Evolutionary conservation across 108 stramenopile genomes (phyloP), one percentile per base, ranked within the genome.

Genomic region (Stephanodiscus triporus): DNA sequence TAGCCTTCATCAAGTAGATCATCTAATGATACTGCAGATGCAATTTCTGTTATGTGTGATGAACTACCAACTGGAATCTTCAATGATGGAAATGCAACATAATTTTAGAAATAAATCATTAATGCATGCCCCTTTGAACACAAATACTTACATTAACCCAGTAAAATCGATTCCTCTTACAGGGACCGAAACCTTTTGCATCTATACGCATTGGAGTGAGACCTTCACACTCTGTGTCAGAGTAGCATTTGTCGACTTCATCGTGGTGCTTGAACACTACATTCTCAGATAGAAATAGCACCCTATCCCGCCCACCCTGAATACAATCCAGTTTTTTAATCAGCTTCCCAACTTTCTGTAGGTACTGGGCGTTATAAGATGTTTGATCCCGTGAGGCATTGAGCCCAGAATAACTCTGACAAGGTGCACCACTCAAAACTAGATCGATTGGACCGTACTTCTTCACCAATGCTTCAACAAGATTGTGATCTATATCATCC

Each of bases 261-360:
- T 77, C 70, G 17, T 40, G 36, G 14, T 77, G 51, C 2, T 71
- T 48, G 23, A 77, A 77, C 10, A 77, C 61, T 16, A 77, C 76
- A 77, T 77, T 77, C 43, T 77, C 76, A 1, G 76, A 77, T 9
- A 77, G 48, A 47, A 77, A 77, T 5, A 77, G 20, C 47, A 77
- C 66, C 11, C n/a, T 38, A 19, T 71, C 51, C 24, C 37, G 32
- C 61, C 69, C 69, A 42, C 56, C 29, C 43, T 77, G 76, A 38
- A 77, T 9, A 9, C 19, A 22, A 20, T 77, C 67, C 9, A 77
- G 27, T 43, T 38, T 63, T 26, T 63, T 14, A 59, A 77, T 77
- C 0, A 77, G 51, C 19, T 29, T 19, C 4, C 76, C 76, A 23
- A 72, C 76, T 47, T 77, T 77, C 27, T 13, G 16, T 9, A 77